Percentiles rank a stretch among this genome's conserved stretches.
Evolutionary conservation across 108 stramenopile species (phyloP).

Genomic region (Nannochloropsis salina): DNA sequence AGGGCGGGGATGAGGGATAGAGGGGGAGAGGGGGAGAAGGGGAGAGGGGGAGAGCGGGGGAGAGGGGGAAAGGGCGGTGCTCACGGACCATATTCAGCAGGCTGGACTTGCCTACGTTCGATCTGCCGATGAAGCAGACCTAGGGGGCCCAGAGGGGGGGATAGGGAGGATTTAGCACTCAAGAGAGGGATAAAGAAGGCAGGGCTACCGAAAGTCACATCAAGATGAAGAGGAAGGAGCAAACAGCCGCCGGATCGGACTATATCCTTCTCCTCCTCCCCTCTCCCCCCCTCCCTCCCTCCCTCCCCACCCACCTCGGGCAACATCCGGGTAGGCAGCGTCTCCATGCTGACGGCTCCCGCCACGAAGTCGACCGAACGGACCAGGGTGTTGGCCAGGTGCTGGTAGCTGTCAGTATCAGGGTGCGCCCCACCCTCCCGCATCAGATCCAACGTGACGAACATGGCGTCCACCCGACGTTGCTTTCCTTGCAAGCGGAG

Average conservation of each 20-base stretch:
- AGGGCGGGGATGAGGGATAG: too few relatives aligned
- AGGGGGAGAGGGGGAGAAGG: too few relatives aligned
- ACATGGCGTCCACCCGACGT: neutral
- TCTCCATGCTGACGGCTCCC: slow-evolving; percentile 74
- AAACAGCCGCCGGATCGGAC: neutral
- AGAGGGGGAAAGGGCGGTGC: neutral
- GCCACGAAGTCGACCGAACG: slow-evolving; percentile 31
- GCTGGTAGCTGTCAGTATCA: slow-evolving; percentile 37
- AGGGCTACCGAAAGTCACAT: too few relatives aligned
- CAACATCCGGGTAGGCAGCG: slow-evolving; percentile 68
- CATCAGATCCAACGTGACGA: slow-evolving; percentile 29
- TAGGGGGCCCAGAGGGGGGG: slow-evolving; percentile 47
- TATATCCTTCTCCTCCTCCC: neutral
- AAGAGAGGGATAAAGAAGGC: too few relatives aligned
- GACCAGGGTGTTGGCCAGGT: slow-evolving; percentile 32
- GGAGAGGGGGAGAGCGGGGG: neutral
- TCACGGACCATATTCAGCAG: slow-evolving; percentile 71
- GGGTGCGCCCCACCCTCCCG: slow-evolving; percentile 29
- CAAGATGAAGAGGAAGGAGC: neutral
- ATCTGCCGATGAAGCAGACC: slow-evolving; percentile 81
- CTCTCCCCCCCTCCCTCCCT: neutral
- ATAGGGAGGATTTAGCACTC: neutral
- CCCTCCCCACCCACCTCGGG: slow-evolving; percentile 31
- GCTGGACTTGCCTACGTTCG: slow-evolving; percentile 83
- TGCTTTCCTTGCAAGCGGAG: neutral